Conservation (phyloP, 2,329 filamentous ascomycete species). For the Xylariaceae sp. region DNA sequence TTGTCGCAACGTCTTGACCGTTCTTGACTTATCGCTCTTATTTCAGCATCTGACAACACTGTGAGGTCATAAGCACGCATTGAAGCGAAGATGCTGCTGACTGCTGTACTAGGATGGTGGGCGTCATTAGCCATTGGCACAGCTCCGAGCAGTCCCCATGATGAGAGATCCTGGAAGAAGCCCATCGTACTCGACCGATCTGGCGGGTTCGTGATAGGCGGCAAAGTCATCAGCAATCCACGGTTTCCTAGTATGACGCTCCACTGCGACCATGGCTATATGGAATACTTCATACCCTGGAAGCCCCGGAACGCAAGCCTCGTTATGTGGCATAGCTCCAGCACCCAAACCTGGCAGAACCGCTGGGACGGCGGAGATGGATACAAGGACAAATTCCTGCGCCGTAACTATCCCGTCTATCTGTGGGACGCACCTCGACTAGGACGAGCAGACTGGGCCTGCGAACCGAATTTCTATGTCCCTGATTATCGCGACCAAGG, state of each 20-base stretch:
- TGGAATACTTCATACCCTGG: conserved; percentile 35
- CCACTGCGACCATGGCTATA: conserved; percentile 34
- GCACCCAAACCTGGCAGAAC: conserved; percentile 34
- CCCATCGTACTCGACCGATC: conserved; percentile 26
- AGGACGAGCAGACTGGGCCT: conserved; percentile 34
- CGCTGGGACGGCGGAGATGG: conserved; percentile 34
- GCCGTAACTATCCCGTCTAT: conserved; percentile 33
- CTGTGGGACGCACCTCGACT: conserved; percentile 34
- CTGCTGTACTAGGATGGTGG: not conserved
- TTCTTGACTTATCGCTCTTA: too few species aligned
- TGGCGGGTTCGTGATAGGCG: conserved; percentile 31
- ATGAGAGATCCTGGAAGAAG: conserved; percentile 4
- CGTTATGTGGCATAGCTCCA: conserved; percentile 35
- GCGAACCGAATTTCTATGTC: conserved; percentile 24
- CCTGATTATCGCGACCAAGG: conserved; percentile 30
- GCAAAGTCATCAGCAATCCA: conserved; percentile 27
- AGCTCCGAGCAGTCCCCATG: not conserved
- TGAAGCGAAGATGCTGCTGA: not conserved
- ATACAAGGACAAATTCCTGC: conserved; percentile 35
- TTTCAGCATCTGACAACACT: too few species aligned
- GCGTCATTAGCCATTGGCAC: not conserved
- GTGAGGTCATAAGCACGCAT: not conserved
- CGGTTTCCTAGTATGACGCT: conserved; percentile 26
- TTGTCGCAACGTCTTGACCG: too few species aligned
- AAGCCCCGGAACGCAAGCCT: conserved; percentile 28